Conservation (phyloP, 129 eudicot genomes). For the Ambrosia trifida region DNA sequence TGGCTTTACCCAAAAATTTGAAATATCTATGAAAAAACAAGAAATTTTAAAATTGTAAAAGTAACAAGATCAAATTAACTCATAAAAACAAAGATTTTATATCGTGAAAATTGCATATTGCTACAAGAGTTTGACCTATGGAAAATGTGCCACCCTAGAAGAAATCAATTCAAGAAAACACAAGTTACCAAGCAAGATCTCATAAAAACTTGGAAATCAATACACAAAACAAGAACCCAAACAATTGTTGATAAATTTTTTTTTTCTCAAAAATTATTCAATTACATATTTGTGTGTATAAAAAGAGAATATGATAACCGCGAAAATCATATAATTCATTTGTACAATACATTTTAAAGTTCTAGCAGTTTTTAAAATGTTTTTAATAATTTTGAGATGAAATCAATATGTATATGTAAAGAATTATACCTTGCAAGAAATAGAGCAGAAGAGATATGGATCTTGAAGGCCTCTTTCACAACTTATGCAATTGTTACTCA, state of each 20-base stretch:
- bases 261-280: background rate
- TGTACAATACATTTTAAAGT: too few species aligned
- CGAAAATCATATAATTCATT: too few species aligned
- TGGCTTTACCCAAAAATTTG: background rate
- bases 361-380: too few species aligned
- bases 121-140: conserved; percentile 38
- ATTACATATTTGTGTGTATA: background rate
- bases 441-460: conserved; percentile 63
- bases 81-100: background rate
- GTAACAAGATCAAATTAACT: background rate
- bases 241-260: background rate
- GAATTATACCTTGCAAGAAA: conserved; percentile 73
- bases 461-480: conserved; percentile 72
- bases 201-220: conserved; percentile 28
- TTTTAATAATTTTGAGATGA: too few species aligned
- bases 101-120: conserved; percentile 24
- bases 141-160: conserved; percentile 38
- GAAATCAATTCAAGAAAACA: conserved; percentile 30
- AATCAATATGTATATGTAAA: too few species aligned
- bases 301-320: too few species aligned
- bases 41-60: too few species aligned
- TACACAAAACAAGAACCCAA: background rate
- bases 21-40: background rate
- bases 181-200: conserved; percentile 39
- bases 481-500: conserved; percentile 50